Evolutionary conservation across 306 rosid species (phyloP), one percentile per base, ranked within the genome.

Genomic region (Luffa aegyptiaca): DNA sequence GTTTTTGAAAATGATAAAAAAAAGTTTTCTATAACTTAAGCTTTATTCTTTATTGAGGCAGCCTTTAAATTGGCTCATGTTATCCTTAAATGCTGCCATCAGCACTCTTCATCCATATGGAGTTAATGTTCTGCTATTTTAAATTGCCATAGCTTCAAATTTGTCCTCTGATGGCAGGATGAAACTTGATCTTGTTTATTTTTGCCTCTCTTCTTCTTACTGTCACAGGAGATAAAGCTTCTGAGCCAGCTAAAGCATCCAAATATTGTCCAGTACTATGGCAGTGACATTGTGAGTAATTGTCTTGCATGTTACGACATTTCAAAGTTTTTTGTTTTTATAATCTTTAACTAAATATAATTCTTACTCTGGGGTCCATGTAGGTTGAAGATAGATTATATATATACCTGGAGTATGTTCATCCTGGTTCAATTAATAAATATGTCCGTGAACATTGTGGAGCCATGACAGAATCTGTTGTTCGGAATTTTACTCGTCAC

Each of bases 391-490:
- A 91, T 87, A 85, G 83, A 83, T 93, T 96, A 73, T 91, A 84
- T 79, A 96, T 96, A 81, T 96, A 90, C 87, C 83, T 96, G 87
- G 99, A 96, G 82, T 96, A 91, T 75, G 90, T 96, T 70, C 91
- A 93, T 87, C 99, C 99, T 20, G 98, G 99, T 74, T 96, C 99
- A 57, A 96, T 96, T 31, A 90, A 89, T 82, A 96, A 90, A 80
- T 96, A 93, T 65, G 99, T 89, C 45, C 96, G 92, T 17, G 99
- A 96, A 16, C 99, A 96, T 76, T 90, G 87, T 71, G 99, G 99
- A 68, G 99, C 99, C 55, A 89, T 96, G 42, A 96, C 97, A 36
- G 99, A 96, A 83, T 87, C 93, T n/a, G 94, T 96, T 84, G 91
- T 93, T 82, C 93, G 96, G 70, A 93, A 82, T 85, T 96, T 93